Evolutionary conservation across 1,284 basidiomycete genomes (phyloP).

Genomic region (Boletus sp.): DNA sequence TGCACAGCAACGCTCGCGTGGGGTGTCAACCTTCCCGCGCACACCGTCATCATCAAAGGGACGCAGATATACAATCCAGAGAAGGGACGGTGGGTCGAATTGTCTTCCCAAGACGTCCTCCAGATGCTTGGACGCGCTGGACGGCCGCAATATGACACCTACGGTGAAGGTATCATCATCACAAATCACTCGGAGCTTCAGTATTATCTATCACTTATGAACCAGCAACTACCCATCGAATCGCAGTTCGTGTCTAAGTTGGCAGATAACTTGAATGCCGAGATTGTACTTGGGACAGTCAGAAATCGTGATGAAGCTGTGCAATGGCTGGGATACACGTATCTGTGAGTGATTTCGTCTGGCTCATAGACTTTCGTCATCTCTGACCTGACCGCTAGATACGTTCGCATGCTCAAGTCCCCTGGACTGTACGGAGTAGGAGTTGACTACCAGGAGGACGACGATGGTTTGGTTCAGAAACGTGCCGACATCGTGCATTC

Average conservation of each 20-base stretch:
- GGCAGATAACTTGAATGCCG: conserved; percentile 96
- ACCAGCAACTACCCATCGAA: conserved; percentile 96
- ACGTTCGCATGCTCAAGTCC: conserved; percentile 93
- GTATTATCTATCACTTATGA: conserved; percentile 92
- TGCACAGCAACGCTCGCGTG: conserved; percentile 98
- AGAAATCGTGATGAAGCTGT: conserved; percentile 96
- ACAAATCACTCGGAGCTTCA: conserved; percentile 97
- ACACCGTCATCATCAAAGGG: conserved; percentile 98
- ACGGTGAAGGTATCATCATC: conserved; percentile 97
- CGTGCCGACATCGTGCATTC: conserved; percentile 93
- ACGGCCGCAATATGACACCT: conserved; percentile 96
- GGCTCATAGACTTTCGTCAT: conserved; percentile 3
- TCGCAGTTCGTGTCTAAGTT: conserved; percentile 91
- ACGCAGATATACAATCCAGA: conserved; percentile 99
- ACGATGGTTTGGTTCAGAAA: conserved; percentile 85
- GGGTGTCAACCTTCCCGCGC: conserved; percentile 98
- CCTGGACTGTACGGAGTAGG: conserved; percentile 89
- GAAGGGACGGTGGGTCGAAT: conserved; percentile 95
- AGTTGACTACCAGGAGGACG: conserved; percentile 88
- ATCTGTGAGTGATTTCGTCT: conserved; percentile 59
- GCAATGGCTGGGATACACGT: conserved; percentile 95
- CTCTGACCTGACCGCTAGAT: conserved; percentile 43
- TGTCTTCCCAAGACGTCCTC: conserved; percentile 94
- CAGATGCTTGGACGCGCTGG: conserved; percentile 99
- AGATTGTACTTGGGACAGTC: conserved; percentile 94